Conservation (phyloP, 1,284 basidiomycete genomes). For the Rhodotorula sp. region DNA sequence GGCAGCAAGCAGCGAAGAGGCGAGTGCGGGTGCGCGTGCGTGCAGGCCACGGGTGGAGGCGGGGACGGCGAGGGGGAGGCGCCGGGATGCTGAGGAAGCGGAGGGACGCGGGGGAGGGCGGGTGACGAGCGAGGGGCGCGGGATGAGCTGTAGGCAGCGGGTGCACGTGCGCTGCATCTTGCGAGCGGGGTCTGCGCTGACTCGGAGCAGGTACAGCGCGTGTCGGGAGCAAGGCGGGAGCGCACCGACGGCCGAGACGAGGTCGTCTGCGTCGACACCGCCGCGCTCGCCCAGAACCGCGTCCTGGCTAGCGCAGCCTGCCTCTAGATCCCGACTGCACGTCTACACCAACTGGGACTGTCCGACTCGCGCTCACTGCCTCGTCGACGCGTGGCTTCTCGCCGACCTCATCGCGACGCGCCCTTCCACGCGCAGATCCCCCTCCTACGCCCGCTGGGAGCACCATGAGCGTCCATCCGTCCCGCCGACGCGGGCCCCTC, state of each 20-base stretch:
- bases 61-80: neutral
- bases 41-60: no score
- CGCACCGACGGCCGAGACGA: no score
- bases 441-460: neutral
- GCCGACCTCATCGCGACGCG: neutral
- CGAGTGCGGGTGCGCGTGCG: no score
- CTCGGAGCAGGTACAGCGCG: neutral
- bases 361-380: no score
- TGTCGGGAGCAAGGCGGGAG: no score
- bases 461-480: constrained; percentile 31
- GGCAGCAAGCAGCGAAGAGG: neutral
- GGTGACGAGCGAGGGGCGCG: neutral
- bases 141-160: neutral
- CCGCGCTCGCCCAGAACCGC: no score
- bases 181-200: no score
- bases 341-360: no score
- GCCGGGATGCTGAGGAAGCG: neutral
- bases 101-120: neutral
- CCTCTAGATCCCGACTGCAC: no score
- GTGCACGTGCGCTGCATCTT: neutral
- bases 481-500: constrained; percentile 26
- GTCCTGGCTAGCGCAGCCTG: no score
- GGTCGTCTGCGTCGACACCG: no score
- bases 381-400: neutral
- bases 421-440: neutral